Evolutionary conservation across 495 filamentous ascomycete species (phyloP), one percentile per base, ranked within the genome.

Genomic region (Tetracladium setigerum): DNA sequence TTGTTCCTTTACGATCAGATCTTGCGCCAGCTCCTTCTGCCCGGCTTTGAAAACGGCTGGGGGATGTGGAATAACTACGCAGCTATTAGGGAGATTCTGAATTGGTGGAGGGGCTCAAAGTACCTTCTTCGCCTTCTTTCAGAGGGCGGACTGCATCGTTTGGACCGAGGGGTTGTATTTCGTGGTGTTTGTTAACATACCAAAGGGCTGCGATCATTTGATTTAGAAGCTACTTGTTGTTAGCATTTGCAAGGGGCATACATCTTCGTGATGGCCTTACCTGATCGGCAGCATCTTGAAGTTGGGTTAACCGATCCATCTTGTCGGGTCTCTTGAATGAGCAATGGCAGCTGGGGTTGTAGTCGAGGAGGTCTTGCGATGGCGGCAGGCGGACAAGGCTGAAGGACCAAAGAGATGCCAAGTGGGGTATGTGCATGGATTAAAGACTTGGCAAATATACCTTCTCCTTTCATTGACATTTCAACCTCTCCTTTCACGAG

Each of bases 201-300:
- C 83, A 79, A 50, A 95, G 73, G 43, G 77, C 80, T 44, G 88
- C 84, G 67, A 89, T 84, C 78, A 96, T 91, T 74, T 94, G 88
- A 46, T 84, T 86, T 45, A 83, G 79, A 38, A 95, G 83, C 90
- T 95, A 60, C 54, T 22, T 39, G 2, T 13, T 6, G 24, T 50
- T 13, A 47, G 39, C 22, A 48, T n/a, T n/a, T 8, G 45, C 22
- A 27, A 7, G 7, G 7, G 3, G 7, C 7, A 27, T 3, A 27
- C 7, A 27, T 7, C 7, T 27, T 27, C 22, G 22, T 27, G 22
- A 30, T 19, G 17, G 13, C 50, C 50, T 36, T 69, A 91, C 88
- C 71, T 95, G 82, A 62, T 97, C 91, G 46, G 95, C 83, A 62
- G 87, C 86, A 62, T 95, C 89, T 71, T 98, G 92, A 34, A 98